Percentiles rank a stretch among this genome's conserved stretches.
Conservation (phyloP, 768 basidiomycete species). For the Pisolithus orientalis region DNA sequence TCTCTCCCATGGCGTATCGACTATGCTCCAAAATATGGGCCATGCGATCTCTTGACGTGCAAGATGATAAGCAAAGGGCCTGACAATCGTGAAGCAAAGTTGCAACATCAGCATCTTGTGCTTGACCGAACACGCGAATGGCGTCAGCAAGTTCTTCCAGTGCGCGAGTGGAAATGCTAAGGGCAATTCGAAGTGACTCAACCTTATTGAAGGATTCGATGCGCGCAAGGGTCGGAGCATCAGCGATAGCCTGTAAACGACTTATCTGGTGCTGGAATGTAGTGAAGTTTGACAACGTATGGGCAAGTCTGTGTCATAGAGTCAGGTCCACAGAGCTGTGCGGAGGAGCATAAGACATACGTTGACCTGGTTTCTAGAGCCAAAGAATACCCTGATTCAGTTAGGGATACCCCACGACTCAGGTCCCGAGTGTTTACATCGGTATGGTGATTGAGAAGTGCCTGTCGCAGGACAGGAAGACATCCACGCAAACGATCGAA, state of each 20-base stretch:
- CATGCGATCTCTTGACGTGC: constrained; percentile 24
- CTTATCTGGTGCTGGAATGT: constrained; percentile 10
- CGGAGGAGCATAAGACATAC: constrained; percentile 32
- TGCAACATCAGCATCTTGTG: constrained; percentile 20
- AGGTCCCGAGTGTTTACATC: constrained; percentile 88
- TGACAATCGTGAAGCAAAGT: constrained; percentile 25
- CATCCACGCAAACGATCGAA: constrained; percentile 56
- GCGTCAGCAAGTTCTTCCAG: constrained; percentile 34
- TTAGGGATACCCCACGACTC: constrained; percentile 66
- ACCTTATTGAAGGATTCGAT: constrained; percentile 12
- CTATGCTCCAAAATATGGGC: constrained; percentile 12
- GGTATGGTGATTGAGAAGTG: constrained; percentile 63
- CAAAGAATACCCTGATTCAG: constrained; percentile 72
- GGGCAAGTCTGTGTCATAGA: constrained; percentile 11
- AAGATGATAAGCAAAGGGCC: constrained; percentile 18
- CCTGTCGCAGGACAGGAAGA: constrained; percentile 60
- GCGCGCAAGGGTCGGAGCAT: constrained; percentile 13
- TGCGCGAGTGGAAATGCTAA: constrained; percentile 19
- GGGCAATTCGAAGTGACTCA: constrained; percentile 13
- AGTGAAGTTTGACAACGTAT: constrained; percentile 11
- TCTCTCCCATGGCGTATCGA: constrained; percentile 18
- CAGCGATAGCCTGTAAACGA: constrained; percentile 17
- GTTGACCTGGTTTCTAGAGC: constrained; percentile 55
- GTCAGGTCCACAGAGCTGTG: constrained; percentile 9
- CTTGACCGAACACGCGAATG: constrained; percentile 27